Percentiles rank a stretch among this genome's conserved stretches.
Conservation (phyloP, 2,329 filamentous ascomycete species). For the Epichloe sibirici region DNA sequence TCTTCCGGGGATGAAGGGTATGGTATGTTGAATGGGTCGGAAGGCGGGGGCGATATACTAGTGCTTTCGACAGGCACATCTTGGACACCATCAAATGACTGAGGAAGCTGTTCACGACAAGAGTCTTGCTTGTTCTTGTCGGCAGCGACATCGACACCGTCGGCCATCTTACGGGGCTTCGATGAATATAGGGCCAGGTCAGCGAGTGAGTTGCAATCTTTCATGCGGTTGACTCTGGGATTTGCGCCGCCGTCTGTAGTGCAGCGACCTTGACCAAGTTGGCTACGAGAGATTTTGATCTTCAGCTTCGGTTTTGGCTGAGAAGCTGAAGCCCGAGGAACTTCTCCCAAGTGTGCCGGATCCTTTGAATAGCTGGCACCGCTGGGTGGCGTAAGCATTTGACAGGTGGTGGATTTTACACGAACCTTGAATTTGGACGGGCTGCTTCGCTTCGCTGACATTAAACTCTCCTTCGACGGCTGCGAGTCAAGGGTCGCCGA, state of each 20-base stretch:
- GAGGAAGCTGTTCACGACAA: background rate
- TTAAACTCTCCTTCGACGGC: background rate
- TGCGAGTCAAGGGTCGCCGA: no score
- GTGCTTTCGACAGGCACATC: conserved; percentile 2
- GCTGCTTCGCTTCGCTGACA: conserved; percentile 3
- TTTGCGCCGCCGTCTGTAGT: conserved; percentile 8
- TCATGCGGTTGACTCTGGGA: conserved; percentile 14
- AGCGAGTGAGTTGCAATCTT: conserved; percentile 21
- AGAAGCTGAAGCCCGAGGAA: background rate
- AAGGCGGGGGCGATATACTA: conserved; percentile 12
- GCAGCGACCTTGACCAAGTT: conserved; percentile 11
- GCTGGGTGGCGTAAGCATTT: background rate
- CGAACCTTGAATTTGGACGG: conserved; percentile 19
- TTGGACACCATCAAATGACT: conserved; percentile 5
- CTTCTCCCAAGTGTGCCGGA: background rate
- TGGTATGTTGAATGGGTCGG: conserved; percentile 24
- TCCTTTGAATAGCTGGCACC: background rate
- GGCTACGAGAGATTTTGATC: conserved; percentile 21
- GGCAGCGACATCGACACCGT: background rate
- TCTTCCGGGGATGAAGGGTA: conserved; percentile 16
- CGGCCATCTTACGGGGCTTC: background rate
- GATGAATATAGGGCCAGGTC: conserved; percentile 15
- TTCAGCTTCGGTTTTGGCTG: conserved; percentile 18
- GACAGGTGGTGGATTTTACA: conserved; percentile 12
- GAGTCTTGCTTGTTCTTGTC: background rate